Conservation (phyloP, 2,329 filamentous ascomycete species). For the Epichloe festucae region DNA sequence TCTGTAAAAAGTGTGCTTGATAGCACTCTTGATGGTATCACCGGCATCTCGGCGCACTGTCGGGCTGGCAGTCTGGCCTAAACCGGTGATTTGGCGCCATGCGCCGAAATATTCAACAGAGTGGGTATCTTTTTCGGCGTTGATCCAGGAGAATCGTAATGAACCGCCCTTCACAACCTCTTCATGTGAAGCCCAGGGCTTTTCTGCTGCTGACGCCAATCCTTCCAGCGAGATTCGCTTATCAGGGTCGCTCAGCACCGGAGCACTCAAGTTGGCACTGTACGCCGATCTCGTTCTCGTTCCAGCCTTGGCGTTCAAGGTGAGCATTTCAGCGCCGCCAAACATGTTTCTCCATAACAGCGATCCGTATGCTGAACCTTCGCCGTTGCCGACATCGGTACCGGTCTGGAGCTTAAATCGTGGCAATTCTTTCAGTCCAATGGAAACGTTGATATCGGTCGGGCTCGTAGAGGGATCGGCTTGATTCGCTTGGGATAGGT, state of each 20-base stretch:
- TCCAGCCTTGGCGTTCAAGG: conserved; percentile 74
- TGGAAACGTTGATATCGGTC: conserved; percentile 70
- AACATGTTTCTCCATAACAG: conserved; percentile 83
- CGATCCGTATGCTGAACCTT: conserved; percentile 87
- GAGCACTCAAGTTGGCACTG: conserved; percentile 71
- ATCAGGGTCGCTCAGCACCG: conserved; percentile 74
- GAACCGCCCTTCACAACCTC: conserved; percentile 71
- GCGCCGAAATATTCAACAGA: conserved; percentile 67
- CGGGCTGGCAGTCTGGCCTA: conserved; percentile 63
- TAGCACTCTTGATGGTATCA: conserved; percentile 77
- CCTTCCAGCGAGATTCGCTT: conserved; percentile 66
- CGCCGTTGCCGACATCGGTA: conserved; percentile 84
- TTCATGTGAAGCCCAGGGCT: conserved; percentile 89
- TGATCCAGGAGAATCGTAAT: conserved; percentile 64
- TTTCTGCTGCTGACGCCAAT: conserved; percentile 71
- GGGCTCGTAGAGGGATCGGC: conserved; percentile 56
- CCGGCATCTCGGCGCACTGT: conserved; percentile 76
- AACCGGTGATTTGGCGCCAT: conserved; percentile 80
- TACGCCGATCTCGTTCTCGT: conserved; percentile 88
- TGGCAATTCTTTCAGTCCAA: conserved; percentile 71
- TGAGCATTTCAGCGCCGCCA: conserved; percentile 82
- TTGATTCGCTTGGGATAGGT: conserved; percentile 62
- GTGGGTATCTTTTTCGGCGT: conserved; percentile 51
- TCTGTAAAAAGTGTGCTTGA: conserved; percentile 69
- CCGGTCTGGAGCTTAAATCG: conserved; percentile 84